Conservation (phyloP, 2,329 filamentous ascomycete genomes). For the Capronia epimyces region DNA sequence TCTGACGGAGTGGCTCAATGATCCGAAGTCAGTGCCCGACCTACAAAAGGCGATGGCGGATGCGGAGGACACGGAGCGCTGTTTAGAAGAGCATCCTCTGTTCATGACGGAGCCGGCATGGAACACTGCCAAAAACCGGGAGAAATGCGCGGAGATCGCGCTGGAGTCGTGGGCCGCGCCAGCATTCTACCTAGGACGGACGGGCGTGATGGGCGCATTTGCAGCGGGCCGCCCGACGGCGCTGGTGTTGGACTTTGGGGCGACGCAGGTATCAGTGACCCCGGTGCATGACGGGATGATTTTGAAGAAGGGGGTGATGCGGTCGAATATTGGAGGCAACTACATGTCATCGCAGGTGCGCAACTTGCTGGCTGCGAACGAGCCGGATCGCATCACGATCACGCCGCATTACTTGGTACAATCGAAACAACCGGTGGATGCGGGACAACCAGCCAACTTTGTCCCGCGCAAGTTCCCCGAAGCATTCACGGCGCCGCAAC, state of each 20-base stretch:
- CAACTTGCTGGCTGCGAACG: slow-evolving; percentile 64
- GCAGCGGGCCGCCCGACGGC: slow-evolving; percentile 89
- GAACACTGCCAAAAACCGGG: slow-evolving; percentile 80
- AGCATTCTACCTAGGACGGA: slow-evolving; percentile 88
- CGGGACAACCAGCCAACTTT: slow-evolving; percentile 71
- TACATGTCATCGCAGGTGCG: slow-evolving; percentile 88
- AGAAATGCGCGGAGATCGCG: slow-evolving; percentile 91
- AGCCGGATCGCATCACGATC: slow-evolving; percentile 65
- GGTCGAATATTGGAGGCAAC: slow-evolving; percentile 78
- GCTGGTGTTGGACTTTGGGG: slow-evolving; percentile 85
- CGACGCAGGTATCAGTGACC: slow-evolving; percentile 79
- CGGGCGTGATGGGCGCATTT: slow-evolving; percentile 83
- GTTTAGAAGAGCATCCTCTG: slow-evolving; percentile 80
- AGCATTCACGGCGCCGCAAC: slow-evolving; percentile 51
- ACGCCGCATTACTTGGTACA: slow-evolving; percentile 83
- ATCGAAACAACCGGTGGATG: slow-evolving; percentile 83
- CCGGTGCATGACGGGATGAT: slow-evolving; percentile 93
- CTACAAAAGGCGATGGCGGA: slow-evolving; percentile 59
- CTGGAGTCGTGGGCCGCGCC: slow-evolving; percentile 97
- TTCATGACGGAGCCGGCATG: slow-evolving; percentile 92
- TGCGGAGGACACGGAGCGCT: slow-evolving; percentile 62
- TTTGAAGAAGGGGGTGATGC: slow-evolving; percentile 80
- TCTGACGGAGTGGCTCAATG: slow-evolving; percentile 72
- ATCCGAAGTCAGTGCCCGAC: slow-evolving; percentile 46
- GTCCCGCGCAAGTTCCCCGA: slow-evolving; percentile 64